Conservation (phyloP, 139 green algal species). For the Ettlia oleoabundans region DNA sequence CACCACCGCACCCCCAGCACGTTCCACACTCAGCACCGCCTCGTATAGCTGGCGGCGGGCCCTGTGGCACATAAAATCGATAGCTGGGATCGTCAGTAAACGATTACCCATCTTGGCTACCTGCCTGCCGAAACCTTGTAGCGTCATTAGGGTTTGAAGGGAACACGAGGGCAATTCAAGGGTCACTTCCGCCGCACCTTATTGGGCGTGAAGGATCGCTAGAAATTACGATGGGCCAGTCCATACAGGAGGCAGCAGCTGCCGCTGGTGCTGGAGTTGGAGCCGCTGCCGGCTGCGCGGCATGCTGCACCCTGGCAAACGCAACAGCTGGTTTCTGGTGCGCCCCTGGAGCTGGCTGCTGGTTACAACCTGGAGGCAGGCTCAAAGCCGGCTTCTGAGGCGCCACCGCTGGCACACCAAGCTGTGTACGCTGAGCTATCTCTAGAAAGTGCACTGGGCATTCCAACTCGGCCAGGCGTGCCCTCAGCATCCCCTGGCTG, state of each 20-base stretch:
- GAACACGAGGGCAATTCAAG: not conserved
- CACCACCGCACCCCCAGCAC: conserved; percentile 32
- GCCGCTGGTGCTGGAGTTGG: not conserved
- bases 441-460: conserved; percentile 7
- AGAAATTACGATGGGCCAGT: conserved; percentile 49
- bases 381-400: too few relatives aligned
- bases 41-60: conserved; percentile 45
- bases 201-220: conserved; percentile 30
- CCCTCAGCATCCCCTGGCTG: not conserved
- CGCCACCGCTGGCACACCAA: too few relatives aligned
- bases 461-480: not conserved
- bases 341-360: too few relatives aligned
- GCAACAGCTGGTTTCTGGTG: not conserved
- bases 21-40: conserved; percentile 46
- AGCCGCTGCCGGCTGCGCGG: not conserved
- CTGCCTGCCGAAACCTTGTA: too few relatives aligned
- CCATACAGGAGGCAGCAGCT: not conserved
- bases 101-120: too few relatives aligned
- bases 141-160: not conserved
- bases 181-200: not conserved
- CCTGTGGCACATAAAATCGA: not conserved
- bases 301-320: not conserved
- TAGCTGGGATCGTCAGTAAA: not conserved
- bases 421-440: not conserved
- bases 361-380: conserved; percentile 21